Conservation (phyloP, 176 grass and related monocot genomes). For the Ananas comosus region DNA sequence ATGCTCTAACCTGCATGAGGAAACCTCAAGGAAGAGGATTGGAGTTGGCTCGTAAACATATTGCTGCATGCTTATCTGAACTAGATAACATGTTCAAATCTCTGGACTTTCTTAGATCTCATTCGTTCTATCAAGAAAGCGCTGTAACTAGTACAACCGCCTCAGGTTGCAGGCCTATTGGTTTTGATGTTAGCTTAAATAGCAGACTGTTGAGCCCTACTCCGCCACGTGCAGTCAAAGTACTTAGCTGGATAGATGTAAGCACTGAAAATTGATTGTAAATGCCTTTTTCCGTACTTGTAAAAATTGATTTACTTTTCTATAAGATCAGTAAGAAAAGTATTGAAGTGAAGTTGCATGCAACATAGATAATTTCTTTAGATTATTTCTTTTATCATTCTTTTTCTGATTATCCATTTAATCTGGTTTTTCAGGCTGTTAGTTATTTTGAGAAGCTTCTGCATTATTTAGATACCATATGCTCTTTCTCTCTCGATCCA, state of each 20-base stretch:
- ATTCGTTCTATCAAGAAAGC: conserved; percentile 37
- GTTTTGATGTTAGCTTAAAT: conserved; percentile 90
- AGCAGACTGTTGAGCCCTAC: conserved; percentile 65
- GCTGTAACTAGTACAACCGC: conserved; percentile 73
- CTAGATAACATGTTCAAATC: conserved; percentile 70
- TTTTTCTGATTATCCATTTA: background rate
- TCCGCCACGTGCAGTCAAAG: conserved; percentile 68
- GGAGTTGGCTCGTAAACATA: conserved; percentile 72
- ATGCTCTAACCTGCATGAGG: conserved; percentile 57
- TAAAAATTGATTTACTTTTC: no score
- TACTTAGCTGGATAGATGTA: conserved; percentile 82
- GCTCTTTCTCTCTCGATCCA: conserved; percentile 55
- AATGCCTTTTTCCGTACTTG: background rate
- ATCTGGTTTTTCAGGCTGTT: conserved; percentile 52
- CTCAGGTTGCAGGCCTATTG: conserved; percentile 70
- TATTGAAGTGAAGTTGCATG: no score
- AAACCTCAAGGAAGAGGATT: conserved; percentile 84
- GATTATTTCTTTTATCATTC: background rate
- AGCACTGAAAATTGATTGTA: conserved; percentile 10
- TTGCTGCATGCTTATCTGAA: conserved; percentile 72
- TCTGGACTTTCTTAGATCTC: conserved; percentile 60
- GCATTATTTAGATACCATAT: conserved; percentile 68
- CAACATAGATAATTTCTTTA: no score
- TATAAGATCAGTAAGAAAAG: no score
- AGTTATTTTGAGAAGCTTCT: conserved; percentile 91